Base-by-base conservation (phyloP, 164 flowering plant species). In the Chimonanthus praecox region DNA sequence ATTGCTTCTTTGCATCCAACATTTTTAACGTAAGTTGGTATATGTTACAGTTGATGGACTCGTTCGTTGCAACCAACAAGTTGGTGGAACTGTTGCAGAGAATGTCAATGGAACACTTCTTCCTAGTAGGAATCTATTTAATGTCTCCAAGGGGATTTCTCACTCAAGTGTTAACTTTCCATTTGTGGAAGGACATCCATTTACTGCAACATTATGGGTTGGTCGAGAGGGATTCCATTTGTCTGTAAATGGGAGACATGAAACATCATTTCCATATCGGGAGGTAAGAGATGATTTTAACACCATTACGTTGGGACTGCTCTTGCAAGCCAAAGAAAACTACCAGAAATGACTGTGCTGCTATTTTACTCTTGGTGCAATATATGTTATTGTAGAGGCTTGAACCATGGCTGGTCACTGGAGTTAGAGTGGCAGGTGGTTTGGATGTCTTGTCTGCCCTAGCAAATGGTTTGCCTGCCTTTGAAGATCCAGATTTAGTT, bases 161-260 rank as follows among this genome's bases (percentile, higher is more conserved):
- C 88, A 81, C 66, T 73, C 68, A 54, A 86, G 82, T 74, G 81
- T 81, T 62, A 84, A 79, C 82, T 92, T 92, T 73, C 97, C 97
- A 49, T 94, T 89, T 84, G 74, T 74, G 50, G 92, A 87, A 72
- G 94, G 91, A 13, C 87, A 76, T 78, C 88, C 87, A 20, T 94
- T 92, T 81, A 83, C 87, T 75, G 90, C 97, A 63, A 89, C 97
- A 61, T 67, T 94, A 54, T 89, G 98, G 97, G 87, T 79, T 85
- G 98, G 98, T 76, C 58, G 47, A n/a, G 97, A 92, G 82, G 97
- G 97, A 66, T 89, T 94, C 78, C 97, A 94, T 78, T 86, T 91
- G 96, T 88, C 93, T 47, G 97, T 94, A 6, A 88, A 92, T 82
- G 97, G 98, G 79, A 87, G 92, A 81, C 98, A 90, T 80, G 97